Conservation (phyloP, 768 basidiomycete genomes). For the Termitomyces heimii region DNA sequence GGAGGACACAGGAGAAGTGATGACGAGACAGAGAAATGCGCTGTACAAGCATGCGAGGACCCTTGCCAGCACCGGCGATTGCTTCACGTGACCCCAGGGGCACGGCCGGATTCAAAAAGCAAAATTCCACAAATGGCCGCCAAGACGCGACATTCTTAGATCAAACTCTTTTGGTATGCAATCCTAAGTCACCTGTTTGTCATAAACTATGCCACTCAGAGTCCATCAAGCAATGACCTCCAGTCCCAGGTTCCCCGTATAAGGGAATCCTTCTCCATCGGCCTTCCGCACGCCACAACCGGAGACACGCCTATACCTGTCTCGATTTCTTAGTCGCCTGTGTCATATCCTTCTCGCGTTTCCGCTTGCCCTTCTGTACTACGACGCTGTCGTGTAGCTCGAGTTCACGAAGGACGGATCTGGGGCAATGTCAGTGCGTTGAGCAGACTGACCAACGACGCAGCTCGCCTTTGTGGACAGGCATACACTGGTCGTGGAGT, state of each 20-base stretch:
- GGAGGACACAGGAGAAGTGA: slow-evolving; percentile 9
- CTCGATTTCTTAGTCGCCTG: neutral
- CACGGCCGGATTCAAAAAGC: too few species aligned
- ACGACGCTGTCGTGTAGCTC: neutral
- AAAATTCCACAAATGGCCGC: neutral
- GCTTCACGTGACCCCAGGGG: neutral
- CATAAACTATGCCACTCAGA: too few species aligned
- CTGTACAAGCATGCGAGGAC: slow-evolving; percentile 5
- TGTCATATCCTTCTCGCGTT: neutral
- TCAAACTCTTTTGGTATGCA: too few species aligned
- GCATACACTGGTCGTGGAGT: neutral
- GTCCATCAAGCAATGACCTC: too few species aligned
- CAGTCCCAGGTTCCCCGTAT: neutral
- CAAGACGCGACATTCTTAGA: neutral
- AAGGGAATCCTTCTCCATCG: neutral
- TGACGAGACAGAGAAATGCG: slow-evolving; percentile 14
- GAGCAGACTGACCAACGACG: too few species aligned
- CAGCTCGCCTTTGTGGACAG: neutral
- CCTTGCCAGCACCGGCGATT: neutral
- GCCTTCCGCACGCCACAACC: neutral
- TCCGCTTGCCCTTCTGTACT: neutral
- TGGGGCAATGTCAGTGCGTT: neutral
- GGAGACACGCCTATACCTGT: neutral
- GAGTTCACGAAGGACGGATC: neutral
- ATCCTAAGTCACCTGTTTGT: too few species aligned